Evolutionary conservation across 768 basidiomycete species (phyloP).

Genomic region (Lentinus brumalis): DNA sequence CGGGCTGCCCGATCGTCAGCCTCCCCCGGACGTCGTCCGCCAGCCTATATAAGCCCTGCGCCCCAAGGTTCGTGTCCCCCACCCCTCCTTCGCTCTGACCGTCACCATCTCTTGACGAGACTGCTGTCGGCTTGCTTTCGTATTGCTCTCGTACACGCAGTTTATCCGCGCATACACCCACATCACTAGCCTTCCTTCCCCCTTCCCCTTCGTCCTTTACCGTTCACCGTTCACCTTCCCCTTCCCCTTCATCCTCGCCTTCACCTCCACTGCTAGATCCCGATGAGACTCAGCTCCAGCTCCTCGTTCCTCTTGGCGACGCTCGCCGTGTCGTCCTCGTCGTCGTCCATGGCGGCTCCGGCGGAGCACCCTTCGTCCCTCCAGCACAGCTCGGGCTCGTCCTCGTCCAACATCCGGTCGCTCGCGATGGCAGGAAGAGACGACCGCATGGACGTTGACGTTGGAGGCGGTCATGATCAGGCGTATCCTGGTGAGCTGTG

Average conservation of each 20-base stretch:
- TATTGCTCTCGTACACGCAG: background rate
- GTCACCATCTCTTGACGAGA: background rate
- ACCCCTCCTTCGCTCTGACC: background rate
- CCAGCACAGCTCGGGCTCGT: constrained; percentile 1
- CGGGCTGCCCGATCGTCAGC: background rate
- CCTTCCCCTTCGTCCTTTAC: too few relatives aligned
- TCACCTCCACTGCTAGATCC: background rate
- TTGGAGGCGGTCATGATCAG: background rate
- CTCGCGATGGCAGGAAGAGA: background rate
- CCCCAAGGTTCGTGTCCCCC: background rate
- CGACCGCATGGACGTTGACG: background rate
- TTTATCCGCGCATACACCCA: constrained; percentile 7
- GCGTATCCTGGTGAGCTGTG: background rate
- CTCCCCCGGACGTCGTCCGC: background rate
- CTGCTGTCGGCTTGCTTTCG: background rate
- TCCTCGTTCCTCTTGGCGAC: constrained; percentile 30
- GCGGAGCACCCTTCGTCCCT: constrained; percentile 1
- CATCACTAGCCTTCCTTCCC: background rate
- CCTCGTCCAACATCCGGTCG: constrained; percentile 11
- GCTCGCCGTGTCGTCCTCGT: constrained; percentile 27
- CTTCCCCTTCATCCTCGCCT: too few relatives aligned
- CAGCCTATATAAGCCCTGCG: background rate
- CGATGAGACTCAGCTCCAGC: constrained; percentile 29
- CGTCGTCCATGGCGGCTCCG: constrained; percentile 28
- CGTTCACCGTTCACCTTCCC: background rate